Conservation (phyloP, 305 asterid genomes). For the Vinca major region DNA sequence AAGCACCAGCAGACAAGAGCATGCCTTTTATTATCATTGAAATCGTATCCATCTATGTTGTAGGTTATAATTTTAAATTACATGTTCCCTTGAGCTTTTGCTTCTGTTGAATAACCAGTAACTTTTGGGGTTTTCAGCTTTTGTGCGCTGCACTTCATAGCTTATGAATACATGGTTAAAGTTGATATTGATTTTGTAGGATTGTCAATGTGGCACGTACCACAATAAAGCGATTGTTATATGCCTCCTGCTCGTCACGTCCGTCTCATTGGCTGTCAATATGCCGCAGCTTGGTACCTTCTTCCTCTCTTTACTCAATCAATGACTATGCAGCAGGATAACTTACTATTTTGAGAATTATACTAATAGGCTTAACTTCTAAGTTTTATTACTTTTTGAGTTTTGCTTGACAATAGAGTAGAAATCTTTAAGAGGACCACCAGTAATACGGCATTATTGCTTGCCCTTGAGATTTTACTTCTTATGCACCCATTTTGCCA, state of each 20-base stretch:
- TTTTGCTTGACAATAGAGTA: neutral
- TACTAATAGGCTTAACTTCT: neutral
- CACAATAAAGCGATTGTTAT: constrained; percentile 78
- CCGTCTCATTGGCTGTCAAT: constrained; percentile 92
- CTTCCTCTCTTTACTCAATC: constrained; percentile 15
- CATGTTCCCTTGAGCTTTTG: neutral
- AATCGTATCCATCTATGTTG: neutral
- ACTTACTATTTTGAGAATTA: neutral
- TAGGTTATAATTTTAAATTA: neutral
- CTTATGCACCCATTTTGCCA: neutral
- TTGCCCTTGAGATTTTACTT: neutral
- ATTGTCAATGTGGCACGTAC: constrained; percentile 82
- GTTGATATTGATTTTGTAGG: constrained; percentile 33
- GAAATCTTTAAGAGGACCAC: neutral
- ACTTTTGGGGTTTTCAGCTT: neutral
- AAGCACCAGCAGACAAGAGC: too few relatives aligned
- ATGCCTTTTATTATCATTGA: neutral
- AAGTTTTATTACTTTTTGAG: neutral
- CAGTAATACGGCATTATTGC: neutral
- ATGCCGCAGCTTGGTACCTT: constrained; percentile 78
- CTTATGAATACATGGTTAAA: neutral
- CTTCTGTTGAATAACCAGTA: neutral
- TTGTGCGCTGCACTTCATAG: neutral
- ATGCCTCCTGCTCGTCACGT: constrained; percentile 78
- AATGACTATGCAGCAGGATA: constrained; percentile 4